These are phyloP conservation scores for Rubia yunnanensis DNA, from an alignment of 257 asterid genomes.

Conservation along the genomic window DNA sequence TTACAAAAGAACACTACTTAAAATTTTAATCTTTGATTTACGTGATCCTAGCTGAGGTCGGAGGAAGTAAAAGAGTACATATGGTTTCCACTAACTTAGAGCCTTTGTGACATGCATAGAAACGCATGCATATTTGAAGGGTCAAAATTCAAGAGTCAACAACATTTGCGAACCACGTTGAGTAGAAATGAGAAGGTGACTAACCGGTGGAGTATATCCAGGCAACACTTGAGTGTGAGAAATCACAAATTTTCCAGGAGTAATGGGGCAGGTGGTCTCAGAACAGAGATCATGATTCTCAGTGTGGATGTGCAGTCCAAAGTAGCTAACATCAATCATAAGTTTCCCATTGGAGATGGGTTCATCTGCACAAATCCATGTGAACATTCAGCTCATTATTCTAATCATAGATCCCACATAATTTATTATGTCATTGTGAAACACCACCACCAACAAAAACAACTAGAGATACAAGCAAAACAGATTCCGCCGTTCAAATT, in stretches of 20 bases:
- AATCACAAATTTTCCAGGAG: slow-evolving; percentile 59
- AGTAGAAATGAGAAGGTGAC: slow-evolving; percentile 16
- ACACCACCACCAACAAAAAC: neutral
- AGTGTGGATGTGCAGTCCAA: slow-evolving; percentile 34
- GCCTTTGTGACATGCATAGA: neutral
- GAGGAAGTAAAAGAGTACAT: neutral
- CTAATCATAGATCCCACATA: neutral
- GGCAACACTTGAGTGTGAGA: slow-evolving; percentile 74
- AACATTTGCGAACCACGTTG: neutral
- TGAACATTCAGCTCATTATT: neutral
- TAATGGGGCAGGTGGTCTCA: slow-evolving; percentile 73
- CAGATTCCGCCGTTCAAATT: neutral
- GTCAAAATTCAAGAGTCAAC: neutral
- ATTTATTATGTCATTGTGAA: neutral
- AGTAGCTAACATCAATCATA: slow-evolving; percentile 49
- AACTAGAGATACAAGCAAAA: neutral
- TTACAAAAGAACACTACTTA: neutral
- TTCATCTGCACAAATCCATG: slow-evolving; percentile 32
- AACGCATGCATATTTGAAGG: neutral
- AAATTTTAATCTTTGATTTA: neutral
- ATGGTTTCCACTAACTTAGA: neutral
- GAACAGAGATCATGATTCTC: slow-evolving; percentile 60
- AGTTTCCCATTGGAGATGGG: slow-evolving; percentile 60
- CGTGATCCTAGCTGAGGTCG: neutral
- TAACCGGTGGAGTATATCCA: slow-evolving; percentile 73